Conservation (phyloP, 202 grass and related monocot species). For the Zoysia matrella region DNA sequence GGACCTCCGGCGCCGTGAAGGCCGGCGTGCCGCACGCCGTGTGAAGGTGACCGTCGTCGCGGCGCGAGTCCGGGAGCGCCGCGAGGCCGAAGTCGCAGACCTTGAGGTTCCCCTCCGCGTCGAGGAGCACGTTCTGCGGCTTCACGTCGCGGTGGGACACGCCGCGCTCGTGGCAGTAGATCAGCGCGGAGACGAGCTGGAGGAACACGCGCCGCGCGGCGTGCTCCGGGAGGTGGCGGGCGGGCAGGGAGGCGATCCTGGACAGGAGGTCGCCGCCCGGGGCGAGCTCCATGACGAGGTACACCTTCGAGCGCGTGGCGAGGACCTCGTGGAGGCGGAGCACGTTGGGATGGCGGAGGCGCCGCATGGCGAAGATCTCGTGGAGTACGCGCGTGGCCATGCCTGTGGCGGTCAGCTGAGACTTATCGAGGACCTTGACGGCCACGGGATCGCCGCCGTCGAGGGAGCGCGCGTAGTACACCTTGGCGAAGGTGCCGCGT, state of each 20-base stretch:
- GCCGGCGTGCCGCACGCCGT: slow-evolving; percentile 91
- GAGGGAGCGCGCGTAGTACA: slow-evolving; percentile 73
- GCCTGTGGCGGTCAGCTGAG: slow-evolving; percentile 35
- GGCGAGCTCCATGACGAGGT: slow-evolving; percentile 90
- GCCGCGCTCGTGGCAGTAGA: slow-evolving; percentile 86
- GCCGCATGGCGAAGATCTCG: slow-evolving; percentile 83
- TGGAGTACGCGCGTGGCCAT: slow-evolving; percentile 59
- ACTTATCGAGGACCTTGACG: slow-evolving; percentile 85
- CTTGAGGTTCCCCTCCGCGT: slow-evolving; percentile 70
- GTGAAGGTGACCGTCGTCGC: slow-evolving; percentile 68
- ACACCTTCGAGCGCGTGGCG: slow-evolving; percentile 82
- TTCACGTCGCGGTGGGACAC: slow-evolving; percentile 90
- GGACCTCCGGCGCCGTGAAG: slow-evolving; percentile 78
- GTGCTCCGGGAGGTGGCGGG: slow-evolving; percentile 60
- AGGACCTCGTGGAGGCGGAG: slow-evolving; percentile 32
- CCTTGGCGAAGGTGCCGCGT: slow-evolving; percentile 91
- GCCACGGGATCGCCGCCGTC: slow-evolving; percentile 59
- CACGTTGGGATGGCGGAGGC: slow-evolving; percentile 82
- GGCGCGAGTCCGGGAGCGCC: slow-evolving; percentile 73
- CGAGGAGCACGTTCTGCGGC: slow-evolving; percentile 91
- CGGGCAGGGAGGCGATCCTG: slow-evolving; percentile 48
- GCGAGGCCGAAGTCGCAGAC: slow-evolving; percentile 92
- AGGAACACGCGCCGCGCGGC: slow-evolving; percentile 66
- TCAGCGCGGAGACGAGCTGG: slow-evolving; percentile 76
- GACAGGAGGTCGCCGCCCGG: slow-evolving; percentile 72